Base-by-base conservation (phyloP, 1,284 basidiomycete genomes). In the Anthracocystis panici-leucophaei region DNA sequence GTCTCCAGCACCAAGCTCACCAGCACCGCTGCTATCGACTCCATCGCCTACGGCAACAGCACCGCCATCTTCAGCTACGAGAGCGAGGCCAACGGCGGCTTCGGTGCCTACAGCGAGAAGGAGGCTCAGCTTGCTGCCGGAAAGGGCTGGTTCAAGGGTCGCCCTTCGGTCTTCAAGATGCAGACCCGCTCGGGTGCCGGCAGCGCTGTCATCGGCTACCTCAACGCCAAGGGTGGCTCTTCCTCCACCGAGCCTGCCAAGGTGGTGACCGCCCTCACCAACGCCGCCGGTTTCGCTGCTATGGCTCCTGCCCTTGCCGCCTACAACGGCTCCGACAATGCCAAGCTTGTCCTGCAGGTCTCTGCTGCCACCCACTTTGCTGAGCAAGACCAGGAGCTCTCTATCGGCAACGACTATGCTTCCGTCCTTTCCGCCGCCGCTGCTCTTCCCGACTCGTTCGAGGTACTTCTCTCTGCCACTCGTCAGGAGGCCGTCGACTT, bases 111-210 rank as follows among this genome's bases (percentile, higher is more conserved):
- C 72, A 71, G 77, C 57, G 83, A 85, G 67, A 55, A 71, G 51
- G 67, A 80, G 60, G 79, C 80, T 18, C 31, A 61, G 31, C 59
- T 65, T 3, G 78, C 78, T 25, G 51, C 57, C 18, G 35, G 52
- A 35, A 57, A 75, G 51, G 75, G 76, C 33, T 74, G 66, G 72
- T 70, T 65, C 59, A 59, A 65, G 20, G 75, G 77, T 23, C 70
- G 75, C 10, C 72, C 82, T 51, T 66, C 74, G 53, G 83, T 85
- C 57, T 79, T 80, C 63, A 63, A 75, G 63, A 81, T 85, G 81
- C 83, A 85, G 78, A 82, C 82, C 44, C 80, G 83, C 31, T 60
- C 94, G 4, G 97, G 96, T 42, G 99, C 83, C 23, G 82, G 76
- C 45, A 77, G 60, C 55, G 81, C 83, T 57, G 79, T 85, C 61